phyloP scores from a whole-genome alignment of 345 rosid genomes.

The Streptanthus diversifolius region DNA sequence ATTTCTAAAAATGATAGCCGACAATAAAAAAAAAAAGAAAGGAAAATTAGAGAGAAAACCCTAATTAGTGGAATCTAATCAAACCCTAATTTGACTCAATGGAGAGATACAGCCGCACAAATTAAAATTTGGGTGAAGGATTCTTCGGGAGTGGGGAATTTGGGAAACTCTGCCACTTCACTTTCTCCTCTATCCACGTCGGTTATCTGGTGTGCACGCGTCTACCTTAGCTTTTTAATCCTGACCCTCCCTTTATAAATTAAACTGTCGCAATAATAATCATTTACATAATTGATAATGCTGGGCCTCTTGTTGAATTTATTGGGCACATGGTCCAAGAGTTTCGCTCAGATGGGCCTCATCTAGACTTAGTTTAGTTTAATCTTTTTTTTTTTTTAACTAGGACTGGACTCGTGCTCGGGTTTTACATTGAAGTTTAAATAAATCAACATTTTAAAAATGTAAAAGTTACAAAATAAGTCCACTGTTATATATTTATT shows the following conservation, averaged over 20 bases:
- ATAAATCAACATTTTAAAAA: too few relatives aligned
- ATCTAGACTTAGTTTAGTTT: background rate
- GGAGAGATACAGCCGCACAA: background rate
- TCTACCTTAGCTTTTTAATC: background rate
- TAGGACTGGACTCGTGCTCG: too few relatives aligned
- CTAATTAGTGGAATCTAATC: constrained; percentile 16
- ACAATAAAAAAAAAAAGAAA: background rate
- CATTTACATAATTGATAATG: background rate
- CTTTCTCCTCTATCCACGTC: background rate
- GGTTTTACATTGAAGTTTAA: too few relatives aligned
- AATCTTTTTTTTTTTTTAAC: too few relatives aligned
- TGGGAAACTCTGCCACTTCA: constrained; percentile 7
- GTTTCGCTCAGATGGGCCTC: background rate
- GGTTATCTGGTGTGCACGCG: constrained; percentile 24
- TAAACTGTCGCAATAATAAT: background rate
- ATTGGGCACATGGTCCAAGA: background rate
- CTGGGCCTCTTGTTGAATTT: background rate
- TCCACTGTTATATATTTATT: too few relatives aligned
- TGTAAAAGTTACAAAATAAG: too few relatives aligned
- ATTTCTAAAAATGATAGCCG: background rate
- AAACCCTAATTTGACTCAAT: constrained; percentile 16
- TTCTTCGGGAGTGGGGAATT: constrained; percentile 14
- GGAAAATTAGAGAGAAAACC: background rate
- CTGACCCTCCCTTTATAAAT: background rate
- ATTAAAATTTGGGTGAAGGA: background rate